These are phyloP conservation scores for Fusarium illudens DNA, from an alignment of 2,329 filamentous ascomycete genomes.

Conservation along the genomic window DNA sequence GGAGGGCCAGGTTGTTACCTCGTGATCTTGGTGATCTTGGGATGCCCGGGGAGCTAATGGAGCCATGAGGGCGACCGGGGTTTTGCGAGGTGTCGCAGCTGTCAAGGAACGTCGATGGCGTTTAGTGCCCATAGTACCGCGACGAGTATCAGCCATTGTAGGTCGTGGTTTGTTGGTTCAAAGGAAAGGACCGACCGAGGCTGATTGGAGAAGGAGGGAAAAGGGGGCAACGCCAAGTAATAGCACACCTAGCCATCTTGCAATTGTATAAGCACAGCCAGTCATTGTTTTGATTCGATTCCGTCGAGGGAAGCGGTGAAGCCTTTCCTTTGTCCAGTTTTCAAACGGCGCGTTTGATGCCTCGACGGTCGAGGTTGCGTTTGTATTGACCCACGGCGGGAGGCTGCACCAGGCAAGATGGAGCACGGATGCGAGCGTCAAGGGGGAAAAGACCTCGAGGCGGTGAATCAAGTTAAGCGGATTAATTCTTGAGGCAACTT, in stretches of 20 bases:
- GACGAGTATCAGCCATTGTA: background rate
- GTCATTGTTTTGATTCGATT: background rate
- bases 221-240: background rate
- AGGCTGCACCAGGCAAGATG: background rate
- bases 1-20: background rate
- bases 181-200: background rate
- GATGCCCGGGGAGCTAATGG: background rate
- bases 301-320: background rate
- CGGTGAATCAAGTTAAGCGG: background rate
- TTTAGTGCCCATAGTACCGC: background rate
- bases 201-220: background rate
- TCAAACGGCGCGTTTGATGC: background rate
- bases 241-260: background rate
- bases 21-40: background rate
- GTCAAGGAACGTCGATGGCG: background rate
- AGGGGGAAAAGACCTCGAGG: background rate
- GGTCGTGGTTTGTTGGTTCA: background rate
- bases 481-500: no score
- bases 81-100: background rate
- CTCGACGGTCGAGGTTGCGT: background rate
- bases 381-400: background rate
- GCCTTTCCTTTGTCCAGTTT: background rate
- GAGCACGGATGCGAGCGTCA: background rate
- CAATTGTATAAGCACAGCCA: background rate
- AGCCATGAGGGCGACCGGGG: background rate